These are phyloP conservation scores for Wickerhamomyces ciferrii DNA, from an alignment of 805 yeast species.

Conservation along the genomic window DNA sequence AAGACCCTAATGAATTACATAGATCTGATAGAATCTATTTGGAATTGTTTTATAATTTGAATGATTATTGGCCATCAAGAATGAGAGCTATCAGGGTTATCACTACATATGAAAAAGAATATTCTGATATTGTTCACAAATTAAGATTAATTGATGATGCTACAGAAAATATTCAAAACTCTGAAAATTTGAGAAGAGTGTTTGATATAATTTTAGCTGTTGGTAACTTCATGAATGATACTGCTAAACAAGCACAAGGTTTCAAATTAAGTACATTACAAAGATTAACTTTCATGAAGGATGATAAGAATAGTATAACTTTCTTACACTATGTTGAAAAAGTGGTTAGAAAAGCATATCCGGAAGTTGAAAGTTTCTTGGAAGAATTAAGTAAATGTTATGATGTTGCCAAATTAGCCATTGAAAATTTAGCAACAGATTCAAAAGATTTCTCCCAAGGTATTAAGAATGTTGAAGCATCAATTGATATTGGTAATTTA, in stretches of 20 bases:
- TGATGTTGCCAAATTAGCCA: constrained; percentile 53
- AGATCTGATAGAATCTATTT: constrained; percentile 68
- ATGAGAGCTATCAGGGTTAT: constrained; percentile 55
- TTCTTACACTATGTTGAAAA: constrained; percentile 73
- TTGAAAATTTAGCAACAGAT: constrained; percentile 58
- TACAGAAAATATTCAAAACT: constrained; percentile 44
- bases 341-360: constrained; percentile 57
- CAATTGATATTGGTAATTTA: constrained; percentile 57
- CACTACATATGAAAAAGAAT: constrained; percentile 58
- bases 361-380: constrained; percentile 56
- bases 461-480: constrained; percentile 44
- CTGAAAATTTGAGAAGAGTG: constrained; percentile 49
- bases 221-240: constrained; percentile 78
- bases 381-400: constrained; percentile 50
- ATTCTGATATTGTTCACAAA: constrained; percentile 52
- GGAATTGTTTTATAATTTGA: constrained; percentile 62
- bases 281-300: constrained; percentile 63
- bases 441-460: constrained; percentile 48
- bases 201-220: constrained; percentile 64
- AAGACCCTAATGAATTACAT: constrained; percentile 52
- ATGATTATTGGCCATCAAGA: constrained; percentile 68
- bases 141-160: constrained; percentile 57
- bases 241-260: constrained; percentile 62
- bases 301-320: constrained; percentile 62
- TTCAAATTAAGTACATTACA: constrained; percentile 66